Base-by-base conservation (phyloP, 352 stramenopile species). In the Hyaloperonospora arabidopsidis region DNA sequence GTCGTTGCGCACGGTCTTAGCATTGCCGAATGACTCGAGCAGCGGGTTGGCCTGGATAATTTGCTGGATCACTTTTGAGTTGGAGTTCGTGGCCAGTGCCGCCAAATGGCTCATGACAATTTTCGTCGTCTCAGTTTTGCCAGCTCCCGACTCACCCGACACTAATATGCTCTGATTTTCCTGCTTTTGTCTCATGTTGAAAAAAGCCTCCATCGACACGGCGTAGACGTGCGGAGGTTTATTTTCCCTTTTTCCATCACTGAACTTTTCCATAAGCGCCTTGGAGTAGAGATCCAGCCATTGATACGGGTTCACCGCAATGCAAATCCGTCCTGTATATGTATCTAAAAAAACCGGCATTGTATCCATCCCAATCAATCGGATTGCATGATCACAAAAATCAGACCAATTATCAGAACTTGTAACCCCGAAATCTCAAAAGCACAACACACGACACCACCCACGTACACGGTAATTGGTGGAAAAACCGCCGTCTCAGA, bases 121-220 rank as follows among this genome's bases (percentile, higher is more conserved):
- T 71, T 98, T 98, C 15, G 95, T 97, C 11, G 94, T 97, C 70
- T 98, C 93, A 0, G 95, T 98, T 68, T 98, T 98, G 47, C 95
- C 95, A 25, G 95, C 93, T 41, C 95, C 95, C 12, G 83, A 97
- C 64, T 98, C 95, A 29, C 95, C 95, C 44, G 73, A 95, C 2
- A 98, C 91, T 12, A 98, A 68, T 65, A 98, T 97, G 35, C 86
- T 97, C 68, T 98, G 95, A 70, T 98, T 95, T 39, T 85, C 70
- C 40, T 72, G 62, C 18, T 76, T 67, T 28, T 72, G 61, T 25
- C 76, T 65, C 83, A 95, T 90, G 56, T 89, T 83, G 52, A 79
- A 82, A 54, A 92, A 93, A 2, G 82, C 78, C 54, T 92, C 82
- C 80, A 91, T 91, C 15, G 84, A 91, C 46, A 92, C 76, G 3